Evolutionary conservation across 2,329 filamentous ascomycete genomes (phyloP).

Genomic region (Colletotrichum sp.): DNA sequence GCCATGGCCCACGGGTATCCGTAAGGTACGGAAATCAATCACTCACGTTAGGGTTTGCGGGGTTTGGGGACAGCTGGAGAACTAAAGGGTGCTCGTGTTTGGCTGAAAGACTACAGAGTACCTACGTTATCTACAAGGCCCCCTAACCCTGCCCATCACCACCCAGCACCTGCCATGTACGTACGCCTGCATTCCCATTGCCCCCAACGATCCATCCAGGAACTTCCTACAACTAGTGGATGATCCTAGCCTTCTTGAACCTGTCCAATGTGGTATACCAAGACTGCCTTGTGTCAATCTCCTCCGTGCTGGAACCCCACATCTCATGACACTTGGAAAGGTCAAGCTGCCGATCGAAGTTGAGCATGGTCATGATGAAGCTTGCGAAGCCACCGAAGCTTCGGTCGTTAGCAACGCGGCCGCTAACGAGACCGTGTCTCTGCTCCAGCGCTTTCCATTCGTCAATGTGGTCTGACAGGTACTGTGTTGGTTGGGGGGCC

Average conservation of each 20-base stretch:
- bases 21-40: neutral
- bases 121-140: neutral
- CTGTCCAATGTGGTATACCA: constrained; percentile 38
- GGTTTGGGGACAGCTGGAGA: neutral
- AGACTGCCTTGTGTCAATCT: constrained; percentile 31
- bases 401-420: constrained; percentile 34
- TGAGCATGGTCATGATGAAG: constrained; percentile 35
- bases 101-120: neutral
- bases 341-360: constrained; percentile 39
- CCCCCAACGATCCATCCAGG: neutral
- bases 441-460: constrained; percentile 36
- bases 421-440: constrained; percentile 34
- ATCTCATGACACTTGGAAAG: constrained; percentile 34
- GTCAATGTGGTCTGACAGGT: constrained; percentile 33
- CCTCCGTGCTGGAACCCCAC: constrained; percentile 33
- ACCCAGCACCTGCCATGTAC: neutral
- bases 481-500: constrained; percentile 24
- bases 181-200: neutral
- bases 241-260: constrained; percentile 35
- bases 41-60: neutral
- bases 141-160: neutral
- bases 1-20: neutral
- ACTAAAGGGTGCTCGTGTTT: neutral
- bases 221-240: constrained; percentile 27
- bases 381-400: constrained; percentile 33